These are phyloP conservation scores for Flaveria brownii DNA, from an alignment of 129 eudicot species.

Conservation along the genomic window DNA sequence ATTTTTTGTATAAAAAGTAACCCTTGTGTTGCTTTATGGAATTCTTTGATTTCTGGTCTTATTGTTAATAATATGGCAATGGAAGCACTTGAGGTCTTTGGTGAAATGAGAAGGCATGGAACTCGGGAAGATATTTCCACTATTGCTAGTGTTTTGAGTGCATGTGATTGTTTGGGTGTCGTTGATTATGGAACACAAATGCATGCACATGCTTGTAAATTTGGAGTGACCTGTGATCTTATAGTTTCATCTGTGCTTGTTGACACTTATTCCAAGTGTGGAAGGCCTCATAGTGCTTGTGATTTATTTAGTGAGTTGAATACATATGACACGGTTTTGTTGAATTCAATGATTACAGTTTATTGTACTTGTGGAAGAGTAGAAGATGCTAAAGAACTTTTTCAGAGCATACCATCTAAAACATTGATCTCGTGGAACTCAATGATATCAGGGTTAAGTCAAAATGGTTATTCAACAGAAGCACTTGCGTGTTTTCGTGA, in stretches of 20 bases:
- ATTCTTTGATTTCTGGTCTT: slow-evolving; percentile 71
- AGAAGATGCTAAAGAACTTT: slow-evolving; percentile 64
- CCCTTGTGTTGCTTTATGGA: slow-evolving; percentile 73
- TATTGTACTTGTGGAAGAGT: slow-evolving; percentile 62
- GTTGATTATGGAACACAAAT: slow-evolving; percentile 50
- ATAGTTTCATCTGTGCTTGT: slow-evolving; percentile 63
- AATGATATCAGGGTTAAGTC: slow-evolving; percentile 75
- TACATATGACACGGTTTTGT: slow-evolving; percentile 60
- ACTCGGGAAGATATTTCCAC: slow-evolving; percentile 59
- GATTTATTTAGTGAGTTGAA: slow-evolving; percentile 47
- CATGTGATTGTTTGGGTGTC: slow-evolving; percentile 50
- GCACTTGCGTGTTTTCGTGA: slow-evolving; percentile 60
- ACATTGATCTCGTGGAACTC: slow-evolving; percentile 92
- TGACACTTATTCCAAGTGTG: slow-evolving; percentile 72
- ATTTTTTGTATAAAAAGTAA: slow-evolving; percentile 37
- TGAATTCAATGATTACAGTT: slow-evolving; percentile 77
- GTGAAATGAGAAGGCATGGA: slow-evolving; percentile 57
- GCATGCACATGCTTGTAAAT: slow-evolving; percentile 56
- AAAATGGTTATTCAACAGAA: slow-evolving; percentile 70
- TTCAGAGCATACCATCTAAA: slow-evolving; percentile 52
- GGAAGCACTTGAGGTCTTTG: slow-evolving; percentile 51
- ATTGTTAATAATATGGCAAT: slow-evolving; percentile 35
- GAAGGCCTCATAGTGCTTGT: slow-evolving; percentile 55
- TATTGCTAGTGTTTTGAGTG: slow-evolving; percentile 64
- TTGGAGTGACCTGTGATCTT: slow-evolving; percentile 55